Evolutionary conservation across 108 stramenopile genomes (phyloP).

Genomic region (Mayamaea pseudoterrestris): DNA sequence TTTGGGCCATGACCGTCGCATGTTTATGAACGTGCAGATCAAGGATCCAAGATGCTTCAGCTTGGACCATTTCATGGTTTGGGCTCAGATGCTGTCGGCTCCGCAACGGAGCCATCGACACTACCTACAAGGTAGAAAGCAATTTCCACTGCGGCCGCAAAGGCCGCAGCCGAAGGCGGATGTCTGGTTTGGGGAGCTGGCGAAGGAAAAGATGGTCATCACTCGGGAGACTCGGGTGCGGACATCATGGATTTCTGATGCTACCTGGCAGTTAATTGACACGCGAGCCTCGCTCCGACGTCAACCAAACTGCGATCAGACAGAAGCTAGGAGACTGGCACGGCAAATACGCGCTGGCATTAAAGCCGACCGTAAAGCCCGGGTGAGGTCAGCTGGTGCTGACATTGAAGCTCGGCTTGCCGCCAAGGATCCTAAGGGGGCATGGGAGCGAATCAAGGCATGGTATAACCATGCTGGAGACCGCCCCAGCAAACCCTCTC

Average conservation of each 20-base stretch:
- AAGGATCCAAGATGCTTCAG: background rate
- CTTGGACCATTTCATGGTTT: background rate
- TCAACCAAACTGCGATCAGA: no score
- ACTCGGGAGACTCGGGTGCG: no score
- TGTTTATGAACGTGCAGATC: background rate
- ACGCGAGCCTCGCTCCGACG: no score
- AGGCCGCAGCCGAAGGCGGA: no score
- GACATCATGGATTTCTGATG: no score
- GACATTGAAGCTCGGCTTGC: background rate
- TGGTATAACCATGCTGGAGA: conserved; percentile 7
- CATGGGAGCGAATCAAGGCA: background rate
- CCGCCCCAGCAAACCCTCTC: conserved; percentile 1
- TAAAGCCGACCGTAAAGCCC: background rate
- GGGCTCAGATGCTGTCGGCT: background rate
- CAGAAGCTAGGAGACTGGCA: no score
- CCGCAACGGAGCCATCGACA: background rate
- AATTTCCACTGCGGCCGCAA: background rate
- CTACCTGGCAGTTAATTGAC: no score
- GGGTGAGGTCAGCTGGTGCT: background rate
- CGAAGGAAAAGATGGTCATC: no score
- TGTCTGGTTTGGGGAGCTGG: no score
- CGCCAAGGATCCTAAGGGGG: background rate
- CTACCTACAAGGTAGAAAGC: background rate
- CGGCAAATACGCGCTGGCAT: background rate
- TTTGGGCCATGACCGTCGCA: background rate